These are phyloP conservation scores for Vigna nakashimae DNA, from an alignment of 306 rosid species.

Conservation along the genomic window DNA sequence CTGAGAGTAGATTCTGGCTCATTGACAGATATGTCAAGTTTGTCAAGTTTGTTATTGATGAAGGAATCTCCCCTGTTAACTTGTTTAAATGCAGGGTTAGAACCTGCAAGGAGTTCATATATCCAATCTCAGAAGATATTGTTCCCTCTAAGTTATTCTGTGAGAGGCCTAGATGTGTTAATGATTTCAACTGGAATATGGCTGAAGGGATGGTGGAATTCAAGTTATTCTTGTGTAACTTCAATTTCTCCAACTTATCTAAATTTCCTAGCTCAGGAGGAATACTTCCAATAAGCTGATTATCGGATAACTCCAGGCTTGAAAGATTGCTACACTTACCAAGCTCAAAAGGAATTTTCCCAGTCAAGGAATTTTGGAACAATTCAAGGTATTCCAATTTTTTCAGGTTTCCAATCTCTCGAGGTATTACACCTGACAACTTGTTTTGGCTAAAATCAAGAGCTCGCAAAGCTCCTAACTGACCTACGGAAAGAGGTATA, in stretches of 20 bases:
- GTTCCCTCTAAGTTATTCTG: conserved; percentile 69
- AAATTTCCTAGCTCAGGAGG: conserved; percentile 75
- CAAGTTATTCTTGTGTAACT: conserved; percentile 58
- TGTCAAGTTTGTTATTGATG: conserved; percentile 68
- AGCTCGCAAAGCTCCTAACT: conserved; percentile 54
- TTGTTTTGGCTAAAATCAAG: conserved; percentile 72
- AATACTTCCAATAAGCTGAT: conserved; percentile 64
- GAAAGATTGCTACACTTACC: conserved; percentile 63
- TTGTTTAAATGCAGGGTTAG: conserved; percentile 71
- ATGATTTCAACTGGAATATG: conserved; percentile 61
- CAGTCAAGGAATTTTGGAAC: conserved; percentile 61
- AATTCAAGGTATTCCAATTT: conserved; percentile 53
- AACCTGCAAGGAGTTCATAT: conserved; percentile 62
- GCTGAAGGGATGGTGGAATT: conserved; percentile 75
- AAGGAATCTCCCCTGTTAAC: conserved; percentile 72
- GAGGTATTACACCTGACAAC: conserved; percentile 67
- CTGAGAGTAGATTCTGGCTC: conserved; percentile 71
- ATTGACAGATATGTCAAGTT: conserved; percentile 68
- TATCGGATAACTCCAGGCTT: conserved; percentile 57
- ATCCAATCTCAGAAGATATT: conserved; percentile 71
- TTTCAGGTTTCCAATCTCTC: conserved; percentile 69
- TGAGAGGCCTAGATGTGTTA: conserved; percentile 69
- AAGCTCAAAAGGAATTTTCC: conserved; percentile 71
- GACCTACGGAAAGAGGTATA: conserved; percentile 73
- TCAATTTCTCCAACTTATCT: conserved; percentile 55